Evolutionary conservation across 768 basidiomycete genomes (phyloP).

Genomic region (Fomitopsis pulvina): DNA sequence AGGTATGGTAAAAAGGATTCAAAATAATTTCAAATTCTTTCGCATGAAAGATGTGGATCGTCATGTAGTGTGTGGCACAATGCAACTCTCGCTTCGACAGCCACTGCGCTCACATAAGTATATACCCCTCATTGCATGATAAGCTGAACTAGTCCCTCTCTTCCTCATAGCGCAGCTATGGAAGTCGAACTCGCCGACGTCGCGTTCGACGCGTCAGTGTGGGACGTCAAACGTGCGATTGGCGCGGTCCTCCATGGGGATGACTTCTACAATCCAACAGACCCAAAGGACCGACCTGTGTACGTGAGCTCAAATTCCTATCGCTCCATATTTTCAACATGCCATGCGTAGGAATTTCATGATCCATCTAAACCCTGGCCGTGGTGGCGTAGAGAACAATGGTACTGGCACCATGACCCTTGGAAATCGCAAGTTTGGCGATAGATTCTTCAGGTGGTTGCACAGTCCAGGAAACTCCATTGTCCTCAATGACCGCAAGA

Average conservation of each 20-base stretch:
- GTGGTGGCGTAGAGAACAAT: constrained; percentile 48
- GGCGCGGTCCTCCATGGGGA: constrained; percentile 51
- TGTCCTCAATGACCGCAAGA: constrained; percentile 15
- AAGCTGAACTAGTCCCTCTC: background rate
- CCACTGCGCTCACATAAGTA: too few relatives aligned
- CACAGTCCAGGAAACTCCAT: constrained; percentile 21
- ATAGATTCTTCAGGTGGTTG: constrained; percentile 41
- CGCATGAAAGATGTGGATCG: too few relatives aligned
- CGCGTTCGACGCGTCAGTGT: constrained; percentile 36
- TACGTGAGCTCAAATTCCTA: constrained; percentile 6
- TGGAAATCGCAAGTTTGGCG: constrained; percentile 27
- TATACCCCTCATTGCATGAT: too few relatives aligned
- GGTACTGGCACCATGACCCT: constrained; percentile 37
- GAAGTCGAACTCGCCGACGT: constrained; percentile 31
- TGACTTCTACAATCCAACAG: constrained; percentile 34
- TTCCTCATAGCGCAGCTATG: constrained; percentile 20
- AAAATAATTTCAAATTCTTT: too few relatives aligned
- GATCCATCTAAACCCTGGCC: constrained; percentile 44
- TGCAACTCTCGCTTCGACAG: too few relatives aligned
- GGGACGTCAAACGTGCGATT: constrained; percentile 51
- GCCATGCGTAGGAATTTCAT: constrained; percentile 50
- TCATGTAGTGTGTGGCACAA: too few relatives aligned
- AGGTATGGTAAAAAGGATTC: too few relatives aligned
- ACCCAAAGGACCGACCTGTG: constrained; percentile 20
- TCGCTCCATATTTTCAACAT: too few relatives aligned